phyloP scores from a whole-genome alignment of 257 asterid species.

The Cordia subcordata region DNA sequence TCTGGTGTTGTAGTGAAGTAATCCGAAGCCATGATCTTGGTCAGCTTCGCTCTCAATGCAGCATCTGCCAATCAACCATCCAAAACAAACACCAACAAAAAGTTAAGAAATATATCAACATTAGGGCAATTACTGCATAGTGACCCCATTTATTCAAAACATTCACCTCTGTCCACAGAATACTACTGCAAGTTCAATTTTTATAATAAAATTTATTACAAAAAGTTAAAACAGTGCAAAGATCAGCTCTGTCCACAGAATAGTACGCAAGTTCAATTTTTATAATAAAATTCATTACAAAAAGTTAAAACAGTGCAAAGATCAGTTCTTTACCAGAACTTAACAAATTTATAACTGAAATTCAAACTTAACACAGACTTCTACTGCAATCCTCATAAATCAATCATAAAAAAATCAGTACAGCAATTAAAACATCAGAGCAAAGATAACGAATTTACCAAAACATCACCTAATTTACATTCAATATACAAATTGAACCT shows the following conservation, averaged over 20 bases:
- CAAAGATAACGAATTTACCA: too few relatives aligned
- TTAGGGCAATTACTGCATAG: not conserved
- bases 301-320: too few relatives aligned
- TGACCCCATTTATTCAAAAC: not conserved
- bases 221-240: too few relatives aligned
- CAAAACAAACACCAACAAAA: constrained; percentile 6
- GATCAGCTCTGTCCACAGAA: not conserved
- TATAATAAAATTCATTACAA: not conserved
- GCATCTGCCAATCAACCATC: constrained; percentile 33
- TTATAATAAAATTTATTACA: not conserved
- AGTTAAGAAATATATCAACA: constrained; percentile 1
- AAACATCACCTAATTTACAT: too few relatives aligned
- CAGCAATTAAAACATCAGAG: too few relatives aligned
- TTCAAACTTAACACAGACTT: too few relatives aligned
- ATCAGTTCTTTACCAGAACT: too few relatives aligned
- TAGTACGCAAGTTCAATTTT: not conserved
- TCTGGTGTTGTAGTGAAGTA: constrained; percentile 52
- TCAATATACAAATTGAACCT: too few relatives aligned
- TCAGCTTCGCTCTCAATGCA: constrained; percentile 47
- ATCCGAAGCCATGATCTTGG: constrained; percentile 69
- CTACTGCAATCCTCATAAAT: too few relatives aligned
- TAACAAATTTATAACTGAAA: too few relatives aligned
- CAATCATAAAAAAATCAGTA: too few relatives aligned
- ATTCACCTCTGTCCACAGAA: not conserved
- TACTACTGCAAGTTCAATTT: not conserved